These are phyloP conservation scores for Trichosanthes truncata DNA, from an alignment of 306 rosid species.

Conservation along the genomic window DNA sequence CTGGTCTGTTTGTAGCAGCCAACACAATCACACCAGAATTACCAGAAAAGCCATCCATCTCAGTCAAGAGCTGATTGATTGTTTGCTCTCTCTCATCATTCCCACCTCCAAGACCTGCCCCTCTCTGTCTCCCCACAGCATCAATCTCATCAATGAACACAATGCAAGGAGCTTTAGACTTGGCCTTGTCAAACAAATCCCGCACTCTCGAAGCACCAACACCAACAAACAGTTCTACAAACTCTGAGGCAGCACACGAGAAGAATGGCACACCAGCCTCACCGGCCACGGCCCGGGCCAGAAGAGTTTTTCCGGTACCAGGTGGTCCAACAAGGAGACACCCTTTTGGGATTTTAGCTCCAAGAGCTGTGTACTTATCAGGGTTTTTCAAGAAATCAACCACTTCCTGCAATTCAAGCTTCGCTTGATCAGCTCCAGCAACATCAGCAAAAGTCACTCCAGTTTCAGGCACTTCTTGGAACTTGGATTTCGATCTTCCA, in stretches of 20 bases:
- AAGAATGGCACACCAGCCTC: slow-evolving; percentile 95
- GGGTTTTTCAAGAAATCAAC: slow-evolving; percentile 97
- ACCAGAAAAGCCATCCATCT: slow-evolving; percentile 98
- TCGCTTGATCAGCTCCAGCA: slow-evolving; percentile 97
- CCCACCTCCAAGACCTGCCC: slow-evolving; percentile 98
- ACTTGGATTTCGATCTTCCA: slow-evolving; percentile 75
- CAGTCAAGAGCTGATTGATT: slow-evolving; percentile 92
- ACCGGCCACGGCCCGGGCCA: slow-evolving; percentile 90
- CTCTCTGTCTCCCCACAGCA: slow-evolving; percentile 98
- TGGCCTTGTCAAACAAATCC: slow-evolving; percentile 96
- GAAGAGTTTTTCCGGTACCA: slow-evolving; percentile 88
- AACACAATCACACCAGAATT: slow-evolving; percentile 92
- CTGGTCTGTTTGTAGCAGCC: slow-evolving; percentile 97
- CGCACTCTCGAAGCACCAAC: slow-evolving; percentile 97
- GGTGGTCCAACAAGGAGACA: slow-evolving; percentile 97
- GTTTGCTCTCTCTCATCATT: slow-evolving; percentile 99
- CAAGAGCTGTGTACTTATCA: slow-evolving; percentile 85
- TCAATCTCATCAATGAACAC: slow-evolving; percentile 97
- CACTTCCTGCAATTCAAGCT: slow-evolving; percentile 79
- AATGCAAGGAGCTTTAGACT: slow-evolving; percentile 96
- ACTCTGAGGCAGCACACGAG: slow-evolving; percentile 96
- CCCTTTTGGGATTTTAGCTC: slow-evolving; percentile 96
- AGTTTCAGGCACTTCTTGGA: slow-evolving; percentile 91
- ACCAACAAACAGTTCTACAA: slow-evolving; percentile 87
- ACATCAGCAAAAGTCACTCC: slow-evolving; percentile 84